A percentile compares a stretch with the other conserved stretches of the same genome.
phyloP scores from a whole-genome alignment of 371 early-diverging fungal genomes.

The Sporodiniella umbellata region DNA sequence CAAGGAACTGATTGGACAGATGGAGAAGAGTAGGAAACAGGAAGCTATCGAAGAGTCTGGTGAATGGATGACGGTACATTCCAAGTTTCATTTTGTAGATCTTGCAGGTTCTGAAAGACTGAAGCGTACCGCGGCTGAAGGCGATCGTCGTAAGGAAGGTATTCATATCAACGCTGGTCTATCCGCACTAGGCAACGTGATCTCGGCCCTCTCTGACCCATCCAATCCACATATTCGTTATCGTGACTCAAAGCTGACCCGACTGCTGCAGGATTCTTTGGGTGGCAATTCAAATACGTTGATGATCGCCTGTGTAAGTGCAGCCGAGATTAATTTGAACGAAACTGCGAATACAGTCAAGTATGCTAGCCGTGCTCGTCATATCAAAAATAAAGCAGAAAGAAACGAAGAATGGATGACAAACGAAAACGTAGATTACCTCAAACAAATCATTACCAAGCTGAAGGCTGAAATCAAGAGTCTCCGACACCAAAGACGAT shows the following conservation, averaged over 20 bases:
- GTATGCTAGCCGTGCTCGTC: conserved; percentile 87
- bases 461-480: conserved; percentile 51
- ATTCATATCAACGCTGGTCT: conserved; percentile 98
- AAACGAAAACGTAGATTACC: conserved; percentile 53
- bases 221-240: conserved; percentile 85
- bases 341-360: conserved; percentile 93
- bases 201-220: conserved; percentile 91
- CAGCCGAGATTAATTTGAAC: conserved; percentile 72
- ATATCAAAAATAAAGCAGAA: conserved; percentile 78
- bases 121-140: conserved; percentile 92
- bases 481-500: conserved; percentile 30
- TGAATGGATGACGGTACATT: conserved; percentile 51
- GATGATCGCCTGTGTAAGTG: conserved; percentile 93
- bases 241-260: conserved; percentile 97
- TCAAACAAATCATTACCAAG: conserved; percentile 54
- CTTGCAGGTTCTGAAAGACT: conserved; percentile 99
- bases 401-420: conserved; percentile 72
- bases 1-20: conserved; percentile 36
- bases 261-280: conserved; percentile 93
- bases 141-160: conserved; percentile 95
- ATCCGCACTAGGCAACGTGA: conserved; percentile 98
- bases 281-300: conserved; percentile 91
- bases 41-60: conserved; percentile 25
- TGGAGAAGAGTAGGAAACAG: conserved; percentile 27
- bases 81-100: conserved; percentile 98